Conservation (phyloP, 2,329 filamentous ascomycete genomes). For the Hortaea werneckii region DNA sequence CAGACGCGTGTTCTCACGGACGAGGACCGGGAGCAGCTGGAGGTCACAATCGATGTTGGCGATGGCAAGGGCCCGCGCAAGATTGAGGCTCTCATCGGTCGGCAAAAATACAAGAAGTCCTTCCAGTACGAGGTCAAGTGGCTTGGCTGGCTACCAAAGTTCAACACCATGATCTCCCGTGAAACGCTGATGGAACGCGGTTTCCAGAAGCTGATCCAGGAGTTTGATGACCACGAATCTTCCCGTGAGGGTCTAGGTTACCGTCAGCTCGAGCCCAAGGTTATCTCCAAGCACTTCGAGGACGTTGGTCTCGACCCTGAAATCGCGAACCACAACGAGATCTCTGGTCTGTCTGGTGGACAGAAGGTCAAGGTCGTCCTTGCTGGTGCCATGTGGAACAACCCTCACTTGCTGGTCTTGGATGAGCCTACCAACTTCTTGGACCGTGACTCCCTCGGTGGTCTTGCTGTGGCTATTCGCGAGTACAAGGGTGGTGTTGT, state of each 20-base stretch:
- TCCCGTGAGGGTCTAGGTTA: conserved; percentile 97
- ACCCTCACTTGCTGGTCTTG: conserved; percentile 90
- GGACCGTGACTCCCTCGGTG: conserved; percentile 93
- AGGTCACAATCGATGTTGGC: conserved; percentile 73
- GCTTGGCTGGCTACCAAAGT: conserved; percentile 76
- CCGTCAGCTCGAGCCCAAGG: conserved; percentile 80
- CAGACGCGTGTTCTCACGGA: conserved; percentile 84
- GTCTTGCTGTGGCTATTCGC: conserved; percentile 91
- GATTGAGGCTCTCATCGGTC: conserved; percentile 83
- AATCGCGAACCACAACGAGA: conserved; percentile 98
- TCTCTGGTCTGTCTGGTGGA: conserved; percentile 86
- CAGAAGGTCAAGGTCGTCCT: conserved; percentile 99
- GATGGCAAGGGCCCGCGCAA: conserved; percentile 70
- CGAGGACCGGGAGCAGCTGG: conserved; percentile 81
- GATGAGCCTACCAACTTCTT: conserved; percentile 99
- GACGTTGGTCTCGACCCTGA: conserved; percentile 93
- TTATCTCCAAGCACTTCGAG: conserved; percentile 97
- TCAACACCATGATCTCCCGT: conserved; percentile 85
- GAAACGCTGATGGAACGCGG: conserved; percentile 80
- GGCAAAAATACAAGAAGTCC: conserved; percentile 97
- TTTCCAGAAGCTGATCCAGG: conserved; percentile 88
- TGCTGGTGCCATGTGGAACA: conserved; percentile 66
- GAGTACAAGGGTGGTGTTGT: conserved; percentile 98
- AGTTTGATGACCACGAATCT: conserved; percentile 97
- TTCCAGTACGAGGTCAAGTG: conserved; percentile 99